Base-by-base conservation (phyloP, 768 basidiomycete genomes). In the Leccinellum rugosiceps region DNA sequence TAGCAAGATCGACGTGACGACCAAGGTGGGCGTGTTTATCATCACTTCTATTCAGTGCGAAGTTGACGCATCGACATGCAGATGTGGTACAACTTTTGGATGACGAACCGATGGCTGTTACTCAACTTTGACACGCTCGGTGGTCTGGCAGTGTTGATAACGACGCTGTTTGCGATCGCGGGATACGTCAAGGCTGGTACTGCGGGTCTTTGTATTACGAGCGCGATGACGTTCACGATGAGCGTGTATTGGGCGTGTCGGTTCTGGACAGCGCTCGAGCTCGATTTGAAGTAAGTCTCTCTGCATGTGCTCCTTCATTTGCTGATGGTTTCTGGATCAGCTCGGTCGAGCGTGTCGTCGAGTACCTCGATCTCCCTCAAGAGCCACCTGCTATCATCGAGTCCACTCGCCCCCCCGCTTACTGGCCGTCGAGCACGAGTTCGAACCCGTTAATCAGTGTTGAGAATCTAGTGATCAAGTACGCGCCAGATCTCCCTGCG, bases 71-170 rank as follows among this genome's bases (percentile, higher is more conserved):
- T 23, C 19, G 11, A 1, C 15, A 8, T 13, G 8, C 6, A 66
- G 86, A 88, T 90, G 88, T 90, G 86, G 87, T 90, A 92, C 67
- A 81, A 76, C 14, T 89, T 89, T 72, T 93, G 92, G 92, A 92
- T 94, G 91, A 86, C 84, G 9, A 93, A 91, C 63, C 77, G 92
- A 50, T 93, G 89, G 91, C 78, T 96, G 3, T 74, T 94, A 34
- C 72, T 95, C 55, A 85, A 90, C 59, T 95, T 93, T 67, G 94
- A 97, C 69, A 62, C 77, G 1, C 80, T 95, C 10, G 91, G 92
- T 28, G 88, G 83, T 28, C 56, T 86, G 19, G 83, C 86, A 1
- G 87, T 94, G 8, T 76, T 94, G 25, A 76, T 85, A 19, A 94
- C 92, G 0, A 88, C 86, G 1, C 62, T 94, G 34, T 86, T 96